phyloP scores from a whole-genome alignment of 768 basidiomycete genomes.

The Melanogaster broomeanus region DNA sequence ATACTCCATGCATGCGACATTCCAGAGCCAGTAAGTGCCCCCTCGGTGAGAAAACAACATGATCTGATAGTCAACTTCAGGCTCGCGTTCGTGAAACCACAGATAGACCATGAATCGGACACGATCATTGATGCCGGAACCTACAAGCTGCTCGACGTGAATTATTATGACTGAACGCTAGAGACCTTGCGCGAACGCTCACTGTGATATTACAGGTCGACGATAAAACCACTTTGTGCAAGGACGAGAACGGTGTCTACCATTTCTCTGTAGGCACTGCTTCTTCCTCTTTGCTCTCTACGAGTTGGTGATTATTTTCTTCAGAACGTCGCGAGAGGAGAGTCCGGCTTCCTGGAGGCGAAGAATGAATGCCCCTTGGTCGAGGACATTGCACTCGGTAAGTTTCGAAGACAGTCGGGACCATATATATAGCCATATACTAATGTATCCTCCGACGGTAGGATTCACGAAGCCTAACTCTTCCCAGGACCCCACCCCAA shows the following conservation, averaged over 20 bases:
- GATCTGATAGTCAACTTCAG: not conserved
- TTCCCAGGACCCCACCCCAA: not conserved
- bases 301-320: not conserved
- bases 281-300: not conserved
- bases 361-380: not conserved
- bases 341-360: not conserved
- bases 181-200: not conserved
- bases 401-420: not conserved
- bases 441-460: not conserved
- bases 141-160: not conserved
- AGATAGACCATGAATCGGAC: not conserved
- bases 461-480: not conserved
- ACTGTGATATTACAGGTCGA: not conserved
- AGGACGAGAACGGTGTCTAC: not conserved
- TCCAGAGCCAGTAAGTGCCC: not conserved
- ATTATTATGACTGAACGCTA: too few species aligned
- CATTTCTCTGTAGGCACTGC: not conserved
- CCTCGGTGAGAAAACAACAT: too few species aligned
- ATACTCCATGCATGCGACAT: not conserved
- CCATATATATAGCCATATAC: too few species aligned
- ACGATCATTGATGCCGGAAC: not conserved
- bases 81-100: not conserved
- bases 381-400: not conserved
- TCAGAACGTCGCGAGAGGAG: not conserved
- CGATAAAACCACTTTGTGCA: not conserved